phyloP scores from a whole-genome alignment of 108 stramenopile species.

The Cyclostephanos invisitatus region DNA sequence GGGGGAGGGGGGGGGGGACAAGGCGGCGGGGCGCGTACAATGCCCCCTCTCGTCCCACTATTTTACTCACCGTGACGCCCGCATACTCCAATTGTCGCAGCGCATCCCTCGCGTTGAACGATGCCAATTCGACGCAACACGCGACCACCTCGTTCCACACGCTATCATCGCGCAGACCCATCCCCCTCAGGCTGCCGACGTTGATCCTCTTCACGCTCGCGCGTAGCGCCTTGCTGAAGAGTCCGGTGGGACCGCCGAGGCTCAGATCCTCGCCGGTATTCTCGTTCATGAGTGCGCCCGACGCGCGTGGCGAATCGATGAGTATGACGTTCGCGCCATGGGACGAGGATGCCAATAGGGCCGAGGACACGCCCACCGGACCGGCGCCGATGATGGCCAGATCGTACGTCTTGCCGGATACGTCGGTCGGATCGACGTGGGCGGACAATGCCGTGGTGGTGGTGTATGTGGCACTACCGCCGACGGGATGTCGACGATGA shows the following conservation, averaged over 20 bases:
- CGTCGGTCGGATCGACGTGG: conserved; percentile 9
- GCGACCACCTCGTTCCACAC: conserved; percentile 81
- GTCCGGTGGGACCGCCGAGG: conserved; percentile 74
- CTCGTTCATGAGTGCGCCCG: conserved; percentile 67
- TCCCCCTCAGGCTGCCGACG: conserved; percentile 67
- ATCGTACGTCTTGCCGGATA: conserved; percentile 51
- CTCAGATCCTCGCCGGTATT: conserved; percentile 69
- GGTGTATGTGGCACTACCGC: no score
- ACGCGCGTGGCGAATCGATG: conserved; percentile 72
- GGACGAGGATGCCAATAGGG: conserved; percentile 49
- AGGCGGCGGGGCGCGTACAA: no score
- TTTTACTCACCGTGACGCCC: conserved; percentile 50
- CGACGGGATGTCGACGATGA: no score
- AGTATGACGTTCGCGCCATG: conserved; percentile 59
- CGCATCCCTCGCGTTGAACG: conserved; percentile 68
- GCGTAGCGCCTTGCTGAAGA: conserved; percentile 77
- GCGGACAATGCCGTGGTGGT: no score
- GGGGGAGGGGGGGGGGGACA: no score
- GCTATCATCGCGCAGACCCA: conserved; percentile 76
- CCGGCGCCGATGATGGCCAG: conserved; percentile 78
- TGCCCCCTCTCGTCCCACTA: no score
- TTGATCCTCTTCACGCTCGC: conserved; percentile 77
- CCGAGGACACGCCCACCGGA: conserved; percentile 74
- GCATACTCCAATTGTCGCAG: conserved; percentile 64
- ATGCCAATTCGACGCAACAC: conserved; percentile 70